phyloP scores from a whole-genome alignment of 345 rosid genomes.

The Linum usitatissimum region DNA sequence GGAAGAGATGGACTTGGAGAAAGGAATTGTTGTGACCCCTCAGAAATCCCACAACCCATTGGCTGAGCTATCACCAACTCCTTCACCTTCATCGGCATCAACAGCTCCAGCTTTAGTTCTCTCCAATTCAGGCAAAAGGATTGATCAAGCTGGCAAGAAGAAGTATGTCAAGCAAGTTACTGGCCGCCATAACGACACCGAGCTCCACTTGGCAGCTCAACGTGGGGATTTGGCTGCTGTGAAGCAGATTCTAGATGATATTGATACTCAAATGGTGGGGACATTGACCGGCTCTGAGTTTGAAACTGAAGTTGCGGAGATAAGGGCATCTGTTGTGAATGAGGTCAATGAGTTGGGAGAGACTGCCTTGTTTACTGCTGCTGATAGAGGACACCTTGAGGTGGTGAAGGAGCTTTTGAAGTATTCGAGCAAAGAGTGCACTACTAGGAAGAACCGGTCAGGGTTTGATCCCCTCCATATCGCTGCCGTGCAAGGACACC shows the following conservation, averaged over 20 bases:
- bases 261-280: conserved; percentile 61
- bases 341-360: conserved; percentile 29
- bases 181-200: conserved; percentile 77
- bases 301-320: conserved; percentile 45
- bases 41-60: conserved; percentile 32
- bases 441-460: conserved; percentile 19
- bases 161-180: conserved; percentile 97
- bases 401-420: conserved; percentile 22
- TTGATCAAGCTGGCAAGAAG: conserved; percentile 86
- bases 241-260: conserved; percentile 60
- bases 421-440: conserved; percentile 18
- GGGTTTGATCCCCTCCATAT: conserved; percentile 18
- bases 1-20: conserved; percentile 65
- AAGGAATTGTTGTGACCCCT: conserved; percentile 27
- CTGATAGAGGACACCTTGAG: conserved; percentile 24
- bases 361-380: conserved; percentile 21
- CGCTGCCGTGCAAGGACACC: conserved; percentile 22
- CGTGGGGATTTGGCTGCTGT: conserved; percentile 68
- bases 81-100: conserved; percentile 74
- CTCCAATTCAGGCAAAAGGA: conserved; percentile 68
- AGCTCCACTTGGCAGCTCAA: conserved; percentile 83
- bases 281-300: conserved; percentile 61
- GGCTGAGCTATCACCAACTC: conserved; percentile 46
- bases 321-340: conserved; percentile 21
- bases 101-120: conserved; percentile 73